Evolutionary conservation across 257 asterid genomes (phyloP), one percentile per base, ranked within the genome.

Genomic region (Verbascum thapsus): DNA sequence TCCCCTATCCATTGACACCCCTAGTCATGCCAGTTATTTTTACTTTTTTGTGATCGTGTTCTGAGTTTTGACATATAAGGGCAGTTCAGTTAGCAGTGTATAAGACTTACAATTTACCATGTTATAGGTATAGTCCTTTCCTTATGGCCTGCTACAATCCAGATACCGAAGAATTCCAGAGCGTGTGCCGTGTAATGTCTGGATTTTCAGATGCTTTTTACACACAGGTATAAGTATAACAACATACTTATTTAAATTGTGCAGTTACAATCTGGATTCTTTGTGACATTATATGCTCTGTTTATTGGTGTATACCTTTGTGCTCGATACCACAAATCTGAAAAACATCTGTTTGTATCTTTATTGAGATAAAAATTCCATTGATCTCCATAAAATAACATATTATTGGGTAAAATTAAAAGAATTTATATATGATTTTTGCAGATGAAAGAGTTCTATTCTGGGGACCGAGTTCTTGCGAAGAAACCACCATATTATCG

Each of bases 111-210:
- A 49, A 34, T 19, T 59, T 64, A 8, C 61, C 61, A 41, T 64
- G 32, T 67, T 79, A 64, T 78, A 90, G 98, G 96, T 85, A 78
- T 72, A 90, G 98, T 72, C 96, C 96, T 11, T 82, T 88, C 80
- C 91, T 85, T 35, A 80, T 88, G 98, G 95, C 95, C 43, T 90
- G 98, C 82, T 84, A 83, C 82, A 74, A 90, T 66, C 94, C 96
- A 15, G 94, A 88, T 26, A 83, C 85, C 5, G 94, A 90, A 80
- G 96, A 85, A 71, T 90, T 64, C 65, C 95, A 90, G 78, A 85
- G 98, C 18, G 96, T 90, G 10, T 88, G 98, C 72, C 94, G 98
- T 13, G 98, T 85, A 70, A 88, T 83, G 96, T 88, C 96, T 37
- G 96, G 94, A 68, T 83, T 90, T 75, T 88, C 98, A 32, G 98